Base-by-base conservation (phyloP, 768 basidiomycete genomes). In the Naganishia vaughanmartiniae region DNA sequence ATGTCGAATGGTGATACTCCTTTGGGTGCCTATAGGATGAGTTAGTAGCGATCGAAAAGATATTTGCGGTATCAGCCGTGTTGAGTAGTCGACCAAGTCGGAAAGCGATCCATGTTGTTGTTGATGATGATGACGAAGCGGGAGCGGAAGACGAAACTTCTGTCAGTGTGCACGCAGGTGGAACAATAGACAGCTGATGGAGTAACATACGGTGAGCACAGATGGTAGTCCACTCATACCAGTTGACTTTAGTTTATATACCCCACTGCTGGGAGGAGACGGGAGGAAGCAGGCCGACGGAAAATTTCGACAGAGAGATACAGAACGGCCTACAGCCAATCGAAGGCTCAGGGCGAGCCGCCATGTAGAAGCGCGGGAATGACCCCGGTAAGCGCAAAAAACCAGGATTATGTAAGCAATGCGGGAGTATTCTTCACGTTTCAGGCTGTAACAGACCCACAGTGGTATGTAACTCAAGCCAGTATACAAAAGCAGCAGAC, bases 371-470 rank as follows among this genome's bases (percentile, higher is more conserved):
- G 34, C 33, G 57, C 57, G 15, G 5, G 17, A 39, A 21, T 1
- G 4, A n/a, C 6, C 34, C 57, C 0, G 28, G 28, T 7, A 63
- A 26, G 57, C 57, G 57, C 34, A 39, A 15, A n/a, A 5, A 21
- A 6, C 56, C 42, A 42, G 7, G 55, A 36, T 63, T 24, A 63
- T 26, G 60, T 63, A 56, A 48, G 53, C 36, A 19, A n/a, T 21
- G 54, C 66, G 45, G 28, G 7, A 56, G 12, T 19, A 26, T 58
- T 36, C 36, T 34, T 34, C 3, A 31, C 57, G 57, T 58, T 58
- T 58, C 57, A 58, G 34, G 34, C 57, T 58, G 57, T 58, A 21
- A 58, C 57, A 56, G 14, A 33, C 19, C 15, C n/a, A n/a, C n/a
- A n/a, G n/a, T n/a, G n/a, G n/a, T n/a, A n/a, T n/a, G n/a, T n/a